Percentiles rank a stretch among this genome's conserved stretches.
phyloP scores from a whole-genome alignment of 257 asterid genomes.

The Knoxia roxburghii region DNA sequence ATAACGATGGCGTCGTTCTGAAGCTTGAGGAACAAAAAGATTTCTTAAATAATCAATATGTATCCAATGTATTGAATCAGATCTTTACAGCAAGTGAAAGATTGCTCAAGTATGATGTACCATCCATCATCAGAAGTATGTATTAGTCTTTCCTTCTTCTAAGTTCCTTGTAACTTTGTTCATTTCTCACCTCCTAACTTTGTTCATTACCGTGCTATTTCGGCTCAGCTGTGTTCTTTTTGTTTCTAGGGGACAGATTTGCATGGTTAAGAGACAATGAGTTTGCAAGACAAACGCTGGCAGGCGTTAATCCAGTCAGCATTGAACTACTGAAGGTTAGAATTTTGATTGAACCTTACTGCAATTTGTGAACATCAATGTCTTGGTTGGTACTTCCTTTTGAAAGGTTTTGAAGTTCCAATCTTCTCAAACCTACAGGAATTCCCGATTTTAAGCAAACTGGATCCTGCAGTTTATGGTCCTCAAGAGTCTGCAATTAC shows the following conservation, averaged over 20 bases:
- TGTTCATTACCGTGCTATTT: too few species aligned
- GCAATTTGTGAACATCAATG: background rate
- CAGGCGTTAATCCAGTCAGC: constrained; percentile 80
- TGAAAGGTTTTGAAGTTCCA: constrained; percentile 7
- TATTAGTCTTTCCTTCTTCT: background rate
- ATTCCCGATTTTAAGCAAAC: constrained; percentile 68
- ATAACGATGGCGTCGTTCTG: constrained; percentile 49
- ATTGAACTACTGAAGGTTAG: constrained; percentile 67
- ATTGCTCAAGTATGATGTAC: constrained; percentile 71
- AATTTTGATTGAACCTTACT: constrained; percentile 7
- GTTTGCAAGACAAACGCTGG: constrained; percentile 82
- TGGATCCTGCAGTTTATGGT: constrained; percentile 74
- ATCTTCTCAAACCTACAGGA: constrained; percentile 40
- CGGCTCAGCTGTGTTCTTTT: constrained; percentile 1
- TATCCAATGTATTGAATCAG: constrained; percentile 31
- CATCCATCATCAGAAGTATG: constrained; percentile 69
- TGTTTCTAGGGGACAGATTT: constrained; percentile 67
- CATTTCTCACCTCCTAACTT: constrained; percentile 3
- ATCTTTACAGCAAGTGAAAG: constrained; percentile 55
- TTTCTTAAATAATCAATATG: constrained; percentile 17
- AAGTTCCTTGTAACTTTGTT: background rate
- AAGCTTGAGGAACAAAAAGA: constrained; percentile 33
- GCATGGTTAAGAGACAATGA: constrained; percentile 80
- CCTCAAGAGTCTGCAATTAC: constrained; percentile 79
- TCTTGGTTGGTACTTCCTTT: constrained; percentile 5